Percentiles rank a stretch among this genome's conserved stretches.
Evolutionary conservation across 169 alveolate genomes (phyloP).

Genomic region (Plasmodium vinckei): DNA sequence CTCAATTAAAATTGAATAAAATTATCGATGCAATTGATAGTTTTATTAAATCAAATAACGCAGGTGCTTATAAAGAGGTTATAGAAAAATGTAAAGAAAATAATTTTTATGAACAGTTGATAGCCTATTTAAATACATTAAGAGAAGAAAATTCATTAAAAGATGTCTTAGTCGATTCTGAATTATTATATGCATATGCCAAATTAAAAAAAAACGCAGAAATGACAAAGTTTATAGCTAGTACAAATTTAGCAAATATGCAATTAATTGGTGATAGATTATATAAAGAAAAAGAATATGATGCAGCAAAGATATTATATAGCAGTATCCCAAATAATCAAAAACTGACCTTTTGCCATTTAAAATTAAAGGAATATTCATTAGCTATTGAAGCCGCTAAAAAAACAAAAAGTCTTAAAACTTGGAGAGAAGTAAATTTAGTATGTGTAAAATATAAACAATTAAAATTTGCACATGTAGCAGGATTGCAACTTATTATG

Average conservation of each 20-base stretch:
- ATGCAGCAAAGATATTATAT: conserved; percentile 95
- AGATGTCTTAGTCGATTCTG: conserved; percentile 75
- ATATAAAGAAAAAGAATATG: conserved; percentile 88
- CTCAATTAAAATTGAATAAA: conserved; percentile 91
- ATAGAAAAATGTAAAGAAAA: conserved; percentile 75
- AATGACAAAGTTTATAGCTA: conserved; percentile 70
- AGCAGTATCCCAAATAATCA: conserved; percentile 96
- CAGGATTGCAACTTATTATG: conserved; percentile 96
- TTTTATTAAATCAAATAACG: conserved; percentile 83
- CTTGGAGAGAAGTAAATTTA: conserved; percentile 93
- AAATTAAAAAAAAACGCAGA: conserved; percentile 71
- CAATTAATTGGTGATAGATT: conserved; percentile 81
- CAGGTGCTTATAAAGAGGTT: conserved; percentile 74
- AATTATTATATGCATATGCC: conserved; percentile 66
- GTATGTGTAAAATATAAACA: conserved; percentile 91
- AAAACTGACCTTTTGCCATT: conserved; percentile 96
- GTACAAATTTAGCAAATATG: conserved; percentile 78
- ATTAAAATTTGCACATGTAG: conserved; percentile 93
- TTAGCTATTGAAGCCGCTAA: conserved; percentile 99
- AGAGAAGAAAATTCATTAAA: conserved; percentile 77
- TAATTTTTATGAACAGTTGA: conserved; percentile 81
- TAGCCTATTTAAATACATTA: conserved; percentile 77
- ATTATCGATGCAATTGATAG: conserved; percentile 96
- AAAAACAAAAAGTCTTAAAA: conserved; percentile 98
- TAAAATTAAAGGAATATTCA: conserved; percentile 94